phyloP scores from a whole-genome alignment of 257 asterid genomes.

The Solanum raphanifolium region DNA sequence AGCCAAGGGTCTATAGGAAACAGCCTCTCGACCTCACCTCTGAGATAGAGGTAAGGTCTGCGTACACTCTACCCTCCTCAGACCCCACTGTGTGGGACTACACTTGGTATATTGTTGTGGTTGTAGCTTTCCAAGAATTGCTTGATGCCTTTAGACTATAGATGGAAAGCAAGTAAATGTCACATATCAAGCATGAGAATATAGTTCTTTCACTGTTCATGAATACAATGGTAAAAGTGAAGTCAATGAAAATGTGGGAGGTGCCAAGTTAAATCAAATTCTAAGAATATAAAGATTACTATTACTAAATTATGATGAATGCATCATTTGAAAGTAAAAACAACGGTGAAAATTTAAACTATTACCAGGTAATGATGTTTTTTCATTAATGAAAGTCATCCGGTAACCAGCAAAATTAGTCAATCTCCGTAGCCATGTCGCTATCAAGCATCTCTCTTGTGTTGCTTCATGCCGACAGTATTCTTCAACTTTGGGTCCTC shows the following conservation, averaged over 20 bases:
- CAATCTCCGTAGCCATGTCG: slow-evolving; percentile 36
- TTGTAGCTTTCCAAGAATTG: background rate
- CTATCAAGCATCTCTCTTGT: slow-evolving; percentile 41
- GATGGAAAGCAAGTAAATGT: background rate
- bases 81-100: background rate
- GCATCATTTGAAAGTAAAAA: slow-evolving; percentile 9
- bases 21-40: background rate
- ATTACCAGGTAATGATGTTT: slow-evolving; percentile 19
- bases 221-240: background rate
- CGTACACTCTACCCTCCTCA: background rate
- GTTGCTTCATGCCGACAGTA: slow-evolving; percentile 42
- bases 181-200: background rate
- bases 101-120: background rate
- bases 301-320: background rate
- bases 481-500: slow-evolving; percentile 41
- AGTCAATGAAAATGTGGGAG: background rate
- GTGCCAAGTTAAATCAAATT: background rate
- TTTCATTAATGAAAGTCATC: slow-evolving; percentile 11
- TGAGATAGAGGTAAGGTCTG: background rate
- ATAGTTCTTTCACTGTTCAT: background rate
- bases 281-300: background rate
- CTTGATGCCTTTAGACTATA: background rate
- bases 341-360: background rate
- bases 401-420: slow-evolving; percentile 14
- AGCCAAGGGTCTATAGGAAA: background rate